Evolutionary conservation across 148 eudicot genomes (phyloP).

Genomic region (Selenicereus undatus): DNA sequence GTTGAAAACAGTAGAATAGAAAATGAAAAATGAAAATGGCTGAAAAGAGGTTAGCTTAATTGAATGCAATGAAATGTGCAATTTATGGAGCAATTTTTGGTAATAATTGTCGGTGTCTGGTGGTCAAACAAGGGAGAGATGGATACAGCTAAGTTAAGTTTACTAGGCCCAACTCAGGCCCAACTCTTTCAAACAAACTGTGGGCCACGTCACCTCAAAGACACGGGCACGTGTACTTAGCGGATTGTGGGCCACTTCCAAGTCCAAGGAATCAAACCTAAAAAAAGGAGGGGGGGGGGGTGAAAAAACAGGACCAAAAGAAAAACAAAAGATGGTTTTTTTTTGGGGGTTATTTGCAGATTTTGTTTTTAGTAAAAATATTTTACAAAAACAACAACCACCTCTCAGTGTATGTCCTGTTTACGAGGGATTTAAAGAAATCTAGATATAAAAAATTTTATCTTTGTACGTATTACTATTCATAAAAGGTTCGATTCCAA

Average conservation of each 20-base stretch:
- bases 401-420: no score
- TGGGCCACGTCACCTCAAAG: slow-evolving; percentile 24
- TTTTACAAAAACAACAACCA: no score
- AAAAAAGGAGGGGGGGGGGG: no score
- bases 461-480: no score
- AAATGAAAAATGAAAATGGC: background rate
- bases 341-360: no score
- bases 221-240: slow-evolving; percentile 20
- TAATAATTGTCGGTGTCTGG: slow-evolving; percentile 13
- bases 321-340: no score
- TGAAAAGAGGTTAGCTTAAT: background rate
- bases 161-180: slow-evolving; percentile 23
- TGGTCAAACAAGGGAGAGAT: slow-evolving; percentile 12
- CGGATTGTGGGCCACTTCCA: slow-evolving; percentile 14
- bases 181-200: background rate
- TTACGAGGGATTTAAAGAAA: no score
- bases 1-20: slow-evolving; percentile 4
- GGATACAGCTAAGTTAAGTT: slow-evolving; percentile 6
- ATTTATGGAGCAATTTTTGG: background rate
- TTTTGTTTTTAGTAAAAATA: no score
- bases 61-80: background rate
- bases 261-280: slow-evolving; percentile 1
- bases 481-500: no score
- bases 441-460: no score
- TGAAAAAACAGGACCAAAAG: no score